These are phyloP conservation scores for Fusarium cicatricum DNA, from an alignment of 2,329 filamentous ascomycete genomes.

Conservation along the genomic window DNA sequence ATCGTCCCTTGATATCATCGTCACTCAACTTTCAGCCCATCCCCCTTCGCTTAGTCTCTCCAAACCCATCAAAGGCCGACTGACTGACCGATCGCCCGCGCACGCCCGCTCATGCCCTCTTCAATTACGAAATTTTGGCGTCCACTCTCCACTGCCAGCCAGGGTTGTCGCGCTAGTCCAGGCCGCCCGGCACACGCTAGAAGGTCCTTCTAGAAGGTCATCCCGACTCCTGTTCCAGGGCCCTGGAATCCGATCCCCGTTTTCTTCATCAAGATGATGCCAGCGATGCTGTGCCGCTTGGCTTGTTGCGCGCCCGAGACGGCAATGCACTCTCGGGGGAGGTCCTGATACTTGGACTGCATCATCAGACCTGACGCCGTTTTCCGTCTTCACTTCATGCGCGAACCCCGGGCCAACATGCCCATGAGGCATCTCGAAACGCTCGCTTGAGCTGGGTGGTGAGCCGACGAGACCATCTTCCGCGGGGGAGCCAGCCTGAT, in stretches of 20 bases:
- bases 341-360: background rate
- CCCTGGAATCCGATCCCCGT: constrained; percentile 36
- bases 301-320: constrained; percentile 30
- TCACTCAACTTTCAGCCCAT: constrained; percentile 37
- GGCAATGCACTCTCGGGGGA: constrained; percentile 18
- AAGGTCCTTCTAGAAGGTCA: constrained; percentile 42
- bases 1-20: constrained; percentile 18
- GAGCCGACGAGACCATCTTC: constrained; percentile 15
- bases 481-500: constrained; percentile 15
- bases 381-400: constrained; percentile 32
- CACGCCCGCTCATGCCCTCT: constrained; percentile 32
- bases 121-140: constrained; percentile 30
- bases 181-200: constrained; percentile 38
- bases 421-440: constrained; percentile 27
- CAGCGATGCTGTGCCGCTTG: constrained; percentile 11
- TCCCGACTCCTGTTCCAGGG: constrained; percentile 39
- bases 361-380: constrained; percentile 19
- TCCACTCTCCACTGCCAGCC: constrained; percentile 31
- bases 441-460: constrained; percentile 26
- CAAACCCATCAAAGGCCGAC: constrained; percentile 25
- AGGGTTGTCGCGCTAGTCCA: constrained; percentile 31
- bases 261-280: constrained; percentile 34
- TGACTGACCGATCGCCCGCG: constrained; percentile 4
- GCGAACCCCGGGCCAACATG: constrained; percentile 15
- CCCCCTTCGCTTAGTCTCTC: constrained; percentile 24